phyloP scores from a whole-genome alignment of 805 yeast species.

The Metschnikowia dekortorum region DNA sequence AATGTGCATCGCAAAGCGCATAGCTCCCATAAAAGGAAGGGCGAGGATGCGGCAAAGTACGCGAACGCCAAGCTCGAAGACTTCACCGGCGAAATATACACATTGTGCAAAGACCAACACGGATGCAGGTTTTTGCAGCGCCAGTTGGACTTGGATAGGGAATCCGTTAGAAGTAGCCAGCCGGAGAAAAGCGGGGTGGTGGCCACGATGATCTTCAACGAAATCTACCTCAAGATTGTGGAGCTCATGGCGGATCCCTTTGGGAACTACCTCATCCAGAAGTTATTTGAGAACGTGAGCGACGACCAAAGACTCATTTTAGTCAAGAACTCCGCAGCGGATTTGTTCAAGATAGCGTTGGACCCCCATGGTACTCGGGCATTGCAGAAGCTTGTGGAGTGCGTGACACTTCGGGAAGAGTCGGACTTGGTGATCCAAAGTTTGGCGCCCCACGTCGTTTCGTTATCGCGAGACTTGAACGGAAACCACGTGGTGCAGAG shows the following conservation, averaged over 20 bases:
- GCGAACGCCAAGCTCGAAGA: constrained; percentile 64
- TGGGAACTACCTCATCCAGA: constrained; percentile 94
- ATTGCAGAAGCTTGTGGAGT: constrained; percentile 85
- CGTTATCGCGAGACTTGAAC: constrained; percentile 80
- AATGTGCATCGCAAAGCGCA: constrained; percentile 45
- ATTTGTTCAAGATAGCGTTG: constrained; percentile 73
- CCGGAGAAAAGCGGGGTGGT: constrained; percentile 39
- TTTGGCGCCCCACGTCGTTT: constrained; percentile 67
- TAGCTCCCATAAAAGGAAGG: constrained; percentile 32
- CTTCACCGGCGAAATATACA: constrained; percentile 67
- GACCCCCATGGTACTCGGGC: constrained; percentile 98
- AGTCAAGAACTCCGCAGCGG: constrained; percentile 67
- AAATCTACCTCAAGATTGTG: constrained; percentile 70
- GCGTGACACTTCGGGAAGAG: constrained; percentile 68
- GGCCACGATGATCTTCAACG: constrained; percentile 73
- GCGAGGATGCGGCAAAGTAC: constrained; percentile 69
- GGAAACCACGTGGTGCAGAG: constrained; percentile 97
- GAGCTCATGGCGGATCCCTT: constrained; percentile 94
- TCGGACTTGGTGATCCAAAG: constrained; percentile 56
- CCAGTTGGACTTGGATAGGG: constrained; percentile 65
- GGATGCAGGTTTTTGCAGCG: constrained; percentile 92
- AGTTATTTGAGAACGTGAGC: constrained; percentile 72
- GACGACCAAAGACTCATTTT: constrained; percentile 65
- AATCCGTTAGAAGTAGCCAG: constrained; percentile 7
- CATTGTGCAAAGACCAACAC: constrained; percentile 91